Evolutionary conservation across 768 basidiomycete genomes (phyloP), one percentile per base, ranked within the genome.

Genomic region (Collybia mongolica): DNA sequence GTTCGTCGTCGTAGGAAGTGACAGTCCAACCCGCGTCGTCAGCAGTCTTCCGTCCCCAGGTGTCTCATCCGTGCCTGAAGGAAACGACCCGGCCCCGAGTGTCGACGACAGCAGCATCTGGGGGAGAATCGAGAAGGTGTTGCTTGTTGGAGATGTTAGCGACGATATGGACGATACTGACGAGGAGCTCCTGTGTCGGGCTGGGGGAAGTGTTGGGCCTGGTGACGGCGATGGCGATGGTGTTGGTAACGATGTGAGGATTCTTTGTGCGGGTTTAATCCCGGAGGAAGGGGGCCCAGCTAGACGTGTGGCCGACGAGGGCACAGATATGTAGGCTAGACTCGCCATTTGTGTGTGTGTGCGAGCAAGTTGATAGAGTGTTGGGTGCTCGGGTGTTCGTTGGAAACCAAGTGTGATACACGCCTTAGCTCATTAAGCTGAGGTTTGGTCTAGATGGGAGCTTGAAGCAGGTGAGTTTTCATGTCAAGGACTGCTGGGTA

Each of bases 1-100:
- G 55, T 75, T 80, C 1, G 88, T 84, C 55, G 85, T 87, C 22
- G 84, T 83, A 0, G 84, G 88, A 3, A 96, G 70, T 1, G 89
- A 90, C 4, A 96, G 75, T 0, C 89, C 81, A 57, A 88, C 88
- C 23, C 73, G 72, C 1, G 79, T 79, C 15, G 80, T 82, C 12
- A 89, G 59, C 23, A 88, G 65, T 2, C 68, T 67, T n/a, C 55
- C 52, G 19, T 60, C 56, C 19, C 60, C 44, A 38, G 56, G 41
- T 50, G 54, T 44, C 53, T 57, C 55, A 44, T 41, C 55, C 36
- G 56, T 43, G 22, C 55, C 52, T 39, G 50, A 35, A 5, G 55
- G 46, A 11, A 54, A 44, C 0, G 54, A 36, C 15, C 46, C 56
- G 19, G 61, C 59, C 5, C 64, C 64, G 6, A 65, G 47, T 1